Evolutionary conservation across 176 grass and related monocot species (phyloP), one percentile per base, ranked within the genome.

Genomic region (Oryza nivara): DNA sequence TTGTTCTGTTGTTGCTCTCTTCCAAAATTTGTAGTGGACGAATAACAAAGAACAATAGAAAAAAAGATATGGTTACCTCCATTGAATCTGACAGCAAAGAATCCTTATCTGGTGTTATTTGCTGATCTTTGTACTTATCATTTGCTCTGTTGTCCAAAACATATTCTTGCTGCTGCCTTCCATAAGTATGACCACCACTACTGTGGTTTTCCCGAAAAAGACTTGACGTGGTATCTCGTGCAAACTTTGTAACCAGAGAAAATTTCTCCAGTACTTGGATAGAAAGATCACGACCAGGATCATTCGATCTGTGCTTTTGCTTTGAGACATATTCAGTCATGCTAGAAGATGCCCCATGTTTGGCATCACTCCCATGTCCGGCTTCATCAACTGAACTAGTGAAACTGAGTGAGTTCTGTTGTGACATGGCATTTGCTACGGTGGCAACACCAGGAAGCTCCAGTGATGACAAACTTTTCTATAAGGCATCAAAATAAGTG

Each of bases 191-290:
- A 79, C 85, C 60, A 76, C 74, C 84, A 85, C 82, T 93, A 87
- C 68, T 83, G 36, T 96, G 64, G 71, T 83, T 90, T 77, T 95
- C 93, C 49, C 88, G 84, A 36, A 99, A 99, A 12, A 99, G 67
- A 66, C 84, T 89, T 82, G 96, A 94, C 72, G 93, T 99, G 48
- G 96, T 96, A 41, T 99, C 96, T 15, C 96, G 89, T 36, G 96
- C 96, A 64, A 99, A 99, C 73, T 92, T 94, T 26, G 96, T 99
- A 74, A 99, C 96, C 58, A 99, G 69, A 72, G 96, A 99, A 80
- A 96, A 99, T 74, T 99, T 99, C 86, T 99, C 96, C 79, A 99
- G 80, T 54, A 96, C 96, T 61, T 99, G 96, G 69, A 99, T 88
- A 51, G 93, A 96, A 80, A 95, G 74, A 80, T 95, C 93, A 61